Evolutionary conservation across 768 basidiomycete species (phyloP), one percentile per base, ranked within the genome.

Genomic region (Gymnopilus junonius): DNA sequence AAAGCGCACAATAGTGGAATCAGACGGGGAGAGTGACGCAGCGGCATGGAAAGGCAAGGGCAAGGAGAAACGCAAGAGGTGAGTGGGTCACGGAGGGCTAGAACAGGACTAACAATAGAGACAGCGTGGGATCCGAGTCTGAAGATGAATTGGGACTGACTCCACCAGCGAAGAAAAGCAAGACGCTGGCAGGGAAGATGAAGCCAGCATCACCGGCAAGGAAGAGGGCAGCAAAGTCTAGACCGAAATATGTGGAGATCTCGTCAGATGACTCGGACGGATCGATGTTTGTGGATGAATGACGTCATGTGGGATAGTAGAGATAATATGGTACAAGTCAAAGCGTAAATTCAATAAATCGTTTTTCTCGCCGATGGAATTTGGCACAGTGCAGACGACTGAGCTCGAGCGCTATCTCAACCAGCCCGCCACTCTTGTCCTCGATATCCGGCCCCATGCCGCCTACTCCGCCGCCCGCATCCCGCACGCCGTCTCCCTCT

Each of bases 381-480:
- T 77, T 65, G 67, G 64, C 58, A 21, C 75, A 8, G 63, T 81
- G 21, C 27, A 62, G 1, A 73, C 77, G 32, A 43, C 64, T 37
- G 63, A 59, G 50, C 70, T 83, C 64, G 55, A 66, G 17, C 55
- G 43, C 23, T 75, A 76, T 74, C 71, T 81, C 60, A 65, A 70
- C 25, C 76, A 77, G 65, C 62, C 76, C 12, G 69, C 75, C 29
- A 74, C 77, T 8, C 88, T 99, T 71, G 76, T 97, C 69, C 82
- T 99, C 77, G 96, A 98, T 79, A 89, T 98, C 58, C 87, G 96
- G 0, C 89, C 94, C 11, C 92, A 93, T 75, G 89, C 90, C 17
- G 86, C 90, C 7, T 90, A 87, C 73, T 76, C 86, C 6, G 70
- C 83, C 8, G 87, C 88, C 23, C 89, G 94, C 54, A 68, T 97